phyloP scores from a whole-genome alignment of 2,329 filamentous ascomycete species.

The Fusarium sororula region DNA sequence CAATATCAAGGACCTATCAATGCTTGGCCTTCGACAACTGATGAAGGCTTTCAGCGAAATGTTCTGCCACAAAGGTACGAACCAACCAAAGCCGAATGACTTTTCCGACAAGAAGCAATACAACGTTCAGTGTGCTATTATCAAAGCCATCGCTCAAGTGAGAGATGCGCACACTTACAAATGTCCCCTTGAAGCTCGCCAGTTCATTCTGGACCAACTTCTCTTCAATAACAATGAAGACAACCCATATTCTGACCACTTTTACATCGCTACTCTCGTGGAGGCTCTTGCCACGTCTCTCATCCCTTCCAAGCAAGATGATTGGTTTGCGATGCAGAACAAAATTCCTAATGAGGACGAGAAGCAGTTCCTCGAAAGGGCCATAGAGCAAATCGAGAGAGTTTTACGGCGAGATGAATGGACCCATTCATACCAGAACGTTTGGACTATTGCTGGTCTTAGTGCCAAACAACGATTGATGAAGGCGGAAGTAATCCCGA shows the following conservation, averaged over 20 bases:
- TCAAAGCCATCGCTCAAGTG: constrained; percentile 80
- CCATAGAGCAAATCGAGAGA: constrained; percentile 71
- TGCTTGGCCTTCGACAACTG: constrained; percentile 85
- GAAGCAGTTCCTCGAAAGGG: constrained; percentile 60
- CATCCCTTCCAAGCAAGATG: constrained; percentile 58
- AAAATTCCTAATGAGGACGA: constrained; percentile 57
- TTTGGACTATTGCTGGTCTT: constrained; percentile 70
- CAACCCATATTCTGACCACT: constrained; percentile 88
- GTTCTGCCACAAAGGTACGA: constrained; percentile 82
- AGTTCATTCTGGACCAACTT: constrained; percentile 88
- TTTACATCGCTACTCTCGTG: constrained; percentile 86
- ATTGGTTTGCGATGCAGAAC: constrained; percentile 56
- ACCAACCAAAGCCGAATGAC: constrained; percentile 87
- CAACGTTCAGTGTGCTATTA: constrained; percentile 83
- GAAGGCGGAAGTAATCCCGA: constrained; percentile 69
- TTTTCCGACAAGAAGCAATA: constrained; percentile 90
- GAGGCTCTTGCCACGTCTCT: constrained; percentile 67
- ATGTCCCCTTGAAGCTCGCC: constrained; percentile 80
- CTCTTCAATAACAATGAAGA: constrained; percentile 94
- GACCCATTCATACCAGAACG: constrained; percentile 73
- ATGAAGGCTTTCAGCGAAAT: constrained; percentile 87
- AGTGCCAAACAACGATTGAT: constrained; percentile 70
- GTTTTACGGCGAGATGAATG: constrained; percentile 75
- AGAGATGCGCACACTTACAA: constrained; percentile 75
- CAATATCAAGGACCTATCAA: constrained; percentile 69